Evolutionary conservation across 176 grass and related monocot species (phyloP).

Genomic region (Miscanthus lutarioriparius): DNA sequence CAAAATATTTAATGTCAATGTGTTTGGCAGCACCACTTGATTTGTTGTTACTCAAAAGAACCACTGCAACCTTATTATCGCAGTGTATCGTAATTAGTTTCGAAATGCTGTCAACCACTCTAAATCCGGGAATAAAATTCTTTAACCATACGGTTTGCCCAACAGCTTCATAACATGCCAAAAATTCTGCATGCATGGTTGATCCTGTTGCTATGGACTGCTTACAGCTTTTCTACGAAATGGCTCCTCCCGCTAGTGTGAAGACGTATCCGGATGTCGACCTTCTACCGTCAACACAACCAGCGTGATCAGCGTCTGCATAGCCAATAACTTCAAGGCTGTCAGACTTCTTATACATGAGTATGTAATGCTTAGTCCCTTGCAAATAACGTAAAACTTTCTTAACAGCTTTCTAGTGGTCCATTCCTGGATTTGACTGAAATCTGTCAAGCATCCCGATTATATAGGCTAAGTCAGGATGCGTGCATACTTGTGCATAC

Average conservation of each 20-base stretch:
- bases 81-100: neutral
- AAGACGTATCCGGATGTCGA: neutral
- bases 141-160: neutral
- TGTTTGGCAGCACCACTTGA: neutral
- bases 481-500: neutral
- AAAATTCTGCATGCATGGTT: neutral
- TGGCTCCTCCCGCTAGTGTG: neutral
- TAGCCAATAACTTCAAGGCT: too few relatives aligned
- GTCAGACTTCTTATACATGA: too few relatives aligned
- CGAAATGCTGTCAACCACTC: neutral
- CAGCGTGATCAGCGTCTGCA: too few relatives aligned
- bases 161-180: neutral
- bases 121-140: neutral
- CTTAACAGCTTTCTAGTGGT: neutral
- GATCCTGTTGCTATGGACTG: neutral
- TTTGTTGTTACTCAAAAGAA: neutral
- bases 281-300: too few relatives aligned
- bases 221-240: neutral
- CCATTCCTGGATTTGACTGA: neutral
- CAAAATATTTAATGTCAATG: neutral
- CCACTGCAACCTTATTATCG: neutral
- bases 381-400: neutral
- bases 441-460: neutral
- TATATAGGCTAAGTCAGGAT: neutral
- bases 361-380: neutral